Conservation (phyloP, 2,329 filamentous ascomycete species). For the Fusarium albidum region DNA sequence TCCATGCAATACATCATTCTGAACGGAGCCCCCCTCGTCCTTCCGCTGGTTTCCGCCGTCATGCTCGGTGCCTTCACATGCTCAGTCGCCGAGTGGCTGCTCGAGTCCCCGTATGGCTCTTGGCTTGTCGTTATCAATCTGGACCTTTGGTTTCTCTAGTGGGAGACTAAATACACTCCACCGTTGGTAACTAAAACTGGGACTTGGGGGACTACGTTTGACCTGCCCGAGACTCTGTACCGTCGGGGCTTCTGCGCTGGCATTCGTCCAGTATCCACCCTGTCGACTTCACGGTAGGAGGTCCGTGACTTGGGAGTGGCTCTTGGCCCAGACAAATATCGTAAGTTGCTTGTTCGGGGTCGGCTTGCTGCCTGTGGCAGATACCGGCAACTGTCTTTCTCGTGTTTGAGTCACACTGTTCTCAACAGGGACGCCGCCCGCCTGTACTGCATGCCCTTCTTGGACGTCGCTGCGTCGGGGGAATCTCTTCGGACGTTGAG, state of each 20-base stretch:
- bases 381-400: constrained; percentile 20
- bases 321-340: constrained; percentile 19
- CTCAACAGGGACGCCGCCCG: constrained; percentile 10
- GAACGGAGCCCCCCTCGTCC: not conserved
- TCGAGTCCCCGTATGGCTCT: constrained; percentile 6
- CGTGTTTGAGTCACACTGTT: constrained; percentile 25
- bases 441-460: constrained; percentile 4
- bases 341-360: constrained; percentile 19
- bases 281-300: constrained; percentile 25
- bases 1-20: not conserved
- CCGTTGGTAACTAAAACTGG: constrained; percentile 7
- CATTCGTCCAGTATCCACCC: constrained; percentile 28
- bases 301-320: constrained; percentile 23
- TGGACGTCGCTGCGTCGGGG: constrained; percentile 1
- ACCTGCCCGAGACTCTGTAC: constrained; percentile 7
- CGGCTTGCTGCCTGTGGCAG: constrained; percentile 37
- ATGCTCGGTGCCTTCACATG: constrained; percentile 13
- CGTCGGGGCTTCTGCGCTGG: constrained; percentile 18
- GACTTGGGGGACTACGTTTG: constrained; percentile 4
- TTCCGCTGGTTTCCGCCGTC: constrained; percentile 2
- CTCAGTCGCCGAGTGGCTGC: not conserved
- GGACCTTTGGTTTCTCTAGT: constrained; percentile 14
- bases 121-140: constrained; percentile 6
- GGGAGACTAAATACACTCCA: constrained; percentile 22
- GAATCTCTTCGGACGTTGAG: constrained; percentile 17